Conservation (phyloP, 2,329 filamentous ascomycete species). For the Cytospora mali region DNA sequence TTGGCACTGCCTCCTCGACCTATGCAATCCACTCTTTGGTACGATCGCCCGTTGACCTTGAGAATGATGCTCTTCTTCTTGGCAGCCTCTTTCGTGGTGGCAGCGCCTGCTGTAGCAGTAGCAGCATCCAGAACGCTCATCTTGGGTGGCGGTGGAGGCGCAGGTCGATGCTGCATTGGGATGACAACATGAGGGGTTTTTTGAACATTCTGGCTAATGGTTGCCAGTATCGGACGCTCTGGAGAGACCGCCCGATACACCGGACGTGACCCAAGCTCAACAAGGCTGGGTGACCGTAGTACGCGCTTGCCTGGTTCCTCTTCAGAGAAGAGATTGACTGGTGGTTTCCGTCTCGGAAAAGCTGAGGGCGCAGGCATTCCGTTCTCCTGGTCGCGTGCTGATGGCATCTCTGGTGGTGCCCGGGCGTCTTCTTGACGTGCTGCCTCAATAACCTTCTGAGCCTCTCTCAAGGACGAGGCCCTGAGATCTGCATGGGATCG, state of each 20-base stretch:
- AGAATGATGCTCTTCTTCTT: constrained; percentile 81
- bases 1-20: constrained; percentile 91
- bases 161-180: constrained; percentile 56
- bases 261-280: constrained; percentile 44
- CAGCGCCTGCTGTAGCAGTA: constrained; percentile 79
- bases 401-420: constrained; percentile 56
- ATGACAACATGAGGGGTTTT: constrained; percentile 57
- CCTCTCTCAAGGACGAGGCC: constrained; percentile 38
- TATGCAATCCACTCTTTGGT: constrained; percentile 86
- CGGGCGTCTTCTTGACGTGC: constrained; percentile 41
- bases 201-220: constrained; percentile 53
- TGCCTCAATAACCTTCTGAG: constrained; percentile 38
- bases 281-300: constrained; percentile 49
- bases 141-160: constrained; percentile 80
- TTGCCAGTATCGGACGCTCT: constrained; percentile 57
- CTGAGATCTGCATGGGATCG: constrained; percentile 43
- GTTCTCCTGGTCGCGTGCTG: constrained; percentile 81
- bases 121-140: constrained; percentile 96
- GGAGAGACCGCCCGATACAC: constrained; percentile 48
- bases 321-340: constrained; percentile 46
- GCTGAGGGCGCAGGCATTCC: constrained; percentile 63
- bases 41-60: constrained; percentile 86
- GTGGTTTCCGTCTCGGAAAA: constrained; percentile 63
- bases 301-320: constrained; percentile 57
- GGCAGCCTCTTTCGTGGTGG: constrained; percentile 67